Percentiles rank a stretch among this genome's conserved stretches.
These are phyloP conservation scores for Annulohypoxylon nitens DNA, from an alignment of 495 filamentous ascomycete genomes.

Conservation along the genomic window DNA sequence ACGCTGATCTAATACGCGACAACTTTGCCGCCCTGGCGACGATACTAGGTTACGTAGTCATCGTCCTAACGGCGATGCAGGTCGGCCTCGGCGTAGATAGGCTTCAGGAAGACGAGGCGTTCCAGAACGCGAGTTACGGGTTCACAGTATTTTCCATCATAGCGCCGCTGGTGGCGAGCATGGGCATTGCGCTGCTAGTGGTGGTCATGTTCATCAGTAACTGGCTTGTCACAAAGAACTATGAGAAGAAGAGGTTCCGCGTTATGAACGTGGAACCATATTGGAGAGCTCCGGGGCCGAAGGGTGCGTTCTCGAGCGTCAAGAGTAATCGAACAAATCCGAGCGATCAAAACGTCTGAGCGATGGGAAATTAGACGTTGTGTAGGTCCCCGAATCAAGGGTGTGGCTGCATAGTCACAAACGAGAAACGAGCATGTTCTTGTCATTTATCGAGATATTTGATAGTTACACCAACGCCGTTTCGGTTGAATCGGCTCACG, in stretches of 20 bases:
- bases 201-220: constrained; percentile 46
- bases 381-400: not conserved
- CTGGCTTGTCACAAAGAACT: constrained; percentile 46
- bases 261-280: constrained; percentile 47
- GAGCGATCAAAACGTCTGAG: constrained; percentile 25
- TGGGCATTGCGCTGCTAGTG: constrained; percentile 42
- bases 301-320: not conserved
- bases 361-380: not conserved
- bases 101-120: constrained; percentile 55
- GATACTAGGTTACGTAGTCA: constrained; percentile 63
- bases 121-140: constrained; percentile 64
- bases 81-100: constrained; percentile 64
- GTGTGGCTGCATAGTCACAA: not conserved
- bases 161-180: constrained; percentile 46
- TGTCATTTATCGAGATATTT: not conserved
- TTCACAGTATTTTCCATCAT: constrained; percentile 66
- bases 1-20: constrained; percentile 56
- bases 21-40: constrained; percentile 63
- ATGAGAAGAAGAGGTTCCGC: constrained; percentile 43
- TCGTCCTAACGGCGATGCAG: constrained; percentile 71
- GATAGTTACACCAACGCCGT: not conserved
- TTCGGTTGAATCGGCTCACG: not conserved
- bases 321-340: constrained; percentile 1
- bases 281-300: constrained; percentile 31
- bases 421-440: not conserved